These are phyloP conservation scores for Leccinum truebloodii DNA, from an alignment of 768 basidiomycete genomes.

Conservation along the genomic window DNA sequence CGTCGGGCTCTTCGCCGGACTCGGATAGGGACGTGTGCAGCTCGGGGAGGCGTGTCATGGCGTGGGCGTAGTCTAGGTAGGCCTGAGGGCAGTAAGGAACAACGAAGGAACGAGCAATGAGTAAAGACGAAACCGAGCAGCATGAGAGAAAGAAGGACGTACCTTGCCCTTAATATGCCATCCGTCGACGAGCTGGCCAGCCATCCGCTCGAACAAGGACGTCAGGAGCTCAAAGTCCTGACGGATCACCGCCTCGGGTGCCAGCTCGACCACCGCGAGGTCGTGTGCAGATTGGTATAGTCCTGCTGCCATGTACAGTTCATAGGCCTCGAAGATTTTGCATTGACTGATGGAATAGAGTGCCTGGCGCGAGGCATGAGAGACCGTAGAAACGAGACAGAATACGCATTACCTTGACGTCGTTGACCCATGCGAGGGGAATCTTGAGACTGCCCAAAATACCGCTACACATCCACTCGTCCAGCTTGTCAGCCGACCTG, in stretches of 20 bases:
- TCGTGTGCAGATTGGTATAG: conserved; percentile 76
- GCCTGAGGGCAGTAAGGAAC: too few species aligned
- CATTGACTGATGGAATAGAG: conserved; percentile 61
- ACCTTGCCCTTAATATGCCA: conserved; percentile 89
- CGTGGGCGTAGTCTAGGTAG: conserved; percentile 71
- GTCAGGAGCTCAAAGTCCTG: conserved; percentile 57
- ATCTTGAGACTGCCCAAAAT: conserved; percentile 76
- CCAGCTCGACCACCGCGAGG: conserved; percentile 82
- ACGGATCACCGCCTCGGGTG: conserved; percentile 79
- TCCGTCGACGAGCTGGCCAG: conserved; percentile 55
- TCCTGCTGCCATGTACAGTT: conserved; percentile 70
- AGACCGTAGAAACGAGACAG: too few species aligned
- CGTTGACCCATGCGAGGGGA: conserved; percentile 85
- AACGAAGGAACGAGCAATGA: too few species aligned
- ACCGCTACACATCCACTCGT: conserved; percentile 74
- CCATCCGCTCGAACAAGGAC: conserved; percentile 69
- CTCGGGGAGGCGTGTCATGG: conserved; percentile 59
- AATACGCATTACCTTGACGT: too few species aligned
- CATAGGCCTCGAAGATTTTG: conserved; percentile 71
- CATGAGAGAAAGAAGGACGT: too few species aligned
- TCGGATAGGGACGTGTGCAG: conserved; percentile 48
- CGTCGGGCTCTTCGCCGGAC: conserved; percentile 43
- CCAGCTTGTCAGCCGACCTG: conserved; percentile 62
- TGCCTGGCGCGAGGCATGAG: too few species aligned
- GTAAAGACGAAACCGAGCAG: too few species aligned